phyloP scores from a whole-genome alignment of 2,329 filamentous ascomycete species.

The Botrytis tulipae region DNA sequence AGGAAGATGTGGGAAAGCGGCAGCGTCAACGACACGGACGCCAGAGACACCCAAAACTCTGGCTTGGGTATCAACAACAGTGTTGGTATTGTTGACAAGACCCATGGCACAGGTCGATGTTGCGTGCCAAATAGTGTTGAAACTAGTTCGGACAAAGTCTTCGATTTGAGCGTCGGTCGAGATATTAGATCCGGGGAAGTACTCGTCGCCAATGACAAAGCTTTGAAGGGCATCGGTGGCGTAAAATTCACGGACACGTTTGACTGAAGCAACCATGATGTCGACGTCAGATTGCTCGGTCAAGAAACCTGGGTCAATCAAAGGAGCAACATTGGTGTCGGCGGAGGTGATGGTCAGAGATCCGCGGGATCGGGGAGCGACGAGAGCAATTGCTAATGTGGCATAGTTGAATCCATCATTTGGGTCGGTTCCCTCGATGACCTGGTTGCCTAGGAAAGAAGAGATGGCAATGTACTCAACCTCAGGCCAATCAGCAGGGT shows the following conservation, averaged over 20 bases:
- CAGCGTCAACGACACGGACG: constrained; percentile 33
- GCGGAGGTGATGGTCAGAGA: constrained; percentile 44
- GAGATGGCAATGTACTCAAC: constrained; percentile 26
- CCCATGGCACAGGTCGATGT: constrained; percentile 59
- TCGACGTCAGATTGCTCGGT: constrained; percentile 45
- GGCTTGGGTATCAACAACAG: constrained; percentile 30
- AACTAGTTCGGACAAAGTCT: constrained; percentile 32
- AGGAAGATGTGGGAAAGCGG: constrained; percentile 33
- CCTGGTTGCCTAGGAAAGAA: constrained; percentile 13
- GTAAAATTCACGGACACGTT: constrained; percentile 42
- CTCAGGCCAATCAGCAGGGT: constrained; percentile 30
- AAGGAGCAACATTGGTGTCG: constrained; percentile 41
- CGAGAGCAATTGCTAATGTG: constrained; percentile 35
- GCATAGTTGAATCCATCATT: constrained; percentile 20
- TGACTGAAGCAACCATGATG: constrained; percentile 45
- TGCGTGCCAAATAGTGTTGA: constrained; percentile 48
- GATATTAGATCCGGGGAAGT: constrained; percentile 25
- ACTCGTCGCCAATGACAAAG: constrained; percentile 26
- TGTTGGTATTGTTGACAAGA: constrained; percentile 40
- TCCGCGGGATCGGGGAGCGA: constrained; percentile 46
- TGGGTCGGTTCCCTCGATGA: constrained; percentile 12
- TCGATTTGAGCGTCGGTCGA: constrained; percentile 31
- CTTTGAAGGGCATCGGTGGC: constrained; percentile 24
- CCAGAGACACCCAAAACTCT: constrained; percentile 30
- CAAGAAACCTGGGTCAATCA: constrained; percentile 47